Evolutionary conservation across 2,329 filamentous ascomycete genomes (phyloP).

Genomic region (Colletotrichum sp.): DNA sequence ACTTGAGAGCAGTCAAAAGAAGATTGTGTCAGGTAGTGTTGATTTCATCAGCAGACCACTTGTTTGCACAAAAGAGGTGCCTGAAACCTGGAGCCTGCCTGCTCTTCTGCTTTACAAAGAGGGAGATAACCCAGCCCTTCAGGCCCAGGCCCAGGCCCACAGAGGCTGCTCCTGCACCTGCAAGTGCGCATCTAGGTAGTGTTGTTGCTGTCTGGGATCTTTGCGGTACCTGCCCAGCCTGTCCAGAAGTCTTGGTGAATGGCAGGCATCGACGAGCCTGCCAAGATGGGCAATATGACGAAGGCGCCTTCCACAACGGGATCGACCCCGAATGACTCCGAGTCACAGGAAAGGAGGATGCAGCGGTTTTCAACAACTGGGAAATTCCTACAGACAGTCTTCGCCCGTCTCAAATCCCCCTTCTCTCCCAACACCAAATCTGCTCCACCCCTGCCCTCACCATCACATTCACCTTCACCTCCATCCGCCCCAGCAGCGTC

Average conservation of each 20-base stretch:
- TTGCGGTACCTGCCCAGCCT: background rate
- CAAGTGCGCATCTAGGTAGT: background rate
- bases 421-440: slow-evolving; percentile 1
- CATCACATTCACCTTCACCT: background rate
- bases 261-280: background rate
- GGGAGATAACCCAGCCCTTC: background rate
- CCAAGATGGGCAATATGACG: background rate
- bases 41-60: background rate
- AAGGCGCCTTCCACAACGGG: background rate
- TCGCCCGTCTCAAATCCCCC: slow-evolving; percentile 16
- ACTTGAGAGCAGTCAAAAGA: background rate
- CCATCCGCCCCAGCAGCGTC: background rate
- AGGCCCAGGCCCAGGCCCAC: background rate
- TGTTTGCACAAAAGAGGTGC: background rate
- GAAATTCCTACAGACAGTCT: slow-evolving; percentile 18
- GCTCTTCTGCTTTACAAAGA: background rate
- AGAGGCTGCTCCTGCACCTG: background rate
- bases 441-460: background rate
- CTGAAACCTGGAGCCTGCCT: background rate
- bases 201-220: background rate
- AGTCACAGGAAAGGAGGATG: background rate
- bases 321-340: background rate
- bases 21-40: background rate
- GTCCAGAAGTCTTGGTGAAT: background rate
- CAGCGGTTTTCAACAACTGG: slow-evolving; percentile 16